Conservation (phyloP, 2,329 filamentous ascomycete species). For the Exophiala spinifera region DNA sequence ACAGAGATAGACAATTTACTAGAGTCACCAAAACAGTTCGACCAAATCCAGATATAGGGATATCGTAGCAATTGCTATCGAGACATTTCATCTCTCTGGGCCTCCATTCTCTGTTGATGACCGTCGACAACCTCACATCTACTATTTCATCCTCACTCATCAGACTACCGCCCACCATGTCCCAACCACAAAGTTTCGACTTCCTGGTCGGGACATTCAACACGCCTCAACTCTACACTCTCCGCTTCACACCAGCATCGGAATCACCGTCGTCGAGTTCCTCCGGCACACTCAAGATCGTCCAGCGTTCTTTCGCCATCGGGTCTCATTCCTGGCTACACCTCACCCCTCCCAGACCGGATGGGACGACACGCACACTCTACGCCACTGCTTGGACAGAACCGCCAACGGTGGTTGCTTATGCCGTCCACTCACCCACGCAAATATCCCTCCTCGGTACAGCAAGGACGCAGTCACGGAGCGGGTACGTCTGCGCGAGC, state of each 20-base stretch:
- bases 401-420: slow-evolving; percentile 26
- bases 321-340: slow-evolving; percentile 31
- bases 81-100: no score
- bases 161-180: slow-evolving; percentile 1
- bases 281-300: slow-evolving; percentile 15
- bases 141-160: no score
- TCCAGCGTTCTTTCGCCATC: slow-evolving; percentile 25
- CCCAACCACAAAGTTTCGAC: slow-evolving; percentile 15
- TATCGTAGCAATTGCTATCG: no score
- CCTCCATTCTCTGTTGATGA: no score
- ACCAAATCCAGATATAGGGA: no score
- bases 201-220: slow-evolving; percentile 31
- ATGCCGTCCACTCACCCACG: slow-evolving; percentile 25
- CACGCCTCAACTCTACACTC: slow-evolving; percentile 29
- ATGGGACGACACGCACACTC: slow-evolving; percentile 16
- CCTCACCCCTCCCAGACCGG: slow-evolving; percentile 16
- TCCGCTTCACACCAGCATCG: slow-evolving; percentile 25
- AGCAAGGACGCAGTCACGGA: slow-evolving; percentile 23
- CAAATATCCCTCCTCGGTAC: slow-evolving; percentile 24
- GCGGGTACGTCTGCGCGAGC: slow-evolving; percentile 28
- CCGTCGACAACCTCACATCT: no score
- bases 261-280: slow-evolving; percentile 1
- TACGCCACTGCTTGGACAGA: slow-evolving; percentile 31
- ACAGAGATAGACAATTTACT: no score
- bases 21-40: no score